Evolutionary conservation across 306 rosid species (phyloP), one percentile per base, ranked within the genome.

Genomic region (Sphenostylis stenocarpa): DNA sequence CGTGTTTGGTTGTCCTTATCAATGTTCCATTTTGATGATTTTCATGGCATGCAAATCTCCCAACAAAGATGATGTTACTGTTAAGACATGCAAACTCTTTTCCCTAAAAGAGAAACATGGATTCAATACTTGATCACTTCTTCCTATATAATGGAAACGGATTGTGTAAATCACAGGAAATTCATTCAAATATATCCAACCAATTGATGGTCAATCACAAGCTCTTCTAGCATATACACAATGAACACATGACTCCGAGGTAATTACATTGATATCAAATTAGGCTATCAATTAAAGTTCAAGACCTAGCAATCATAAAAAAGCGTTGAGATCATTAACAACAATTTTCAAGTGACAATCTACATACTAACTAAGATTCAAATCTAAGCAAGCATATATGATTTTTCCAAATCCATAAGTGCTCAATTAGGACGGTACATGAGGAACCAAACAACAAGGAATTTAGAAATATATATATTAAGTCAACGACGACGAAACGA

Each of bases 401-500:
- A 3, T 4, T 39, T n/a, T 77, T 62, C 39, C 33, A 45, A 26
- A n/a, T 52, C 51, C 33, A 24, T 2, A 68, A 56, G 29, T 29
- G 20, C 69, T 33, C 26, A n/a, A 66, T 24, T 10, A n/a, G 23
- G 67, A 28, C 47, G 15, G 16, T n/a, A 17, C 7, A n/a, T n/a
- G n/a, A n/a, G n/a, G n/a, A 26, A 26, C 28, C 28, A 26, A 26
- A 1, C 2, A 26, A 26, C 1, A 17, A 29, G 41, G 14, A 61
- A 64, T 56, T 47, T 38, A 55, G 39, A 43, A 61, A n/a, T n/a
- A 31, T 44, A 58, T 73, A 49, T 9, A 53, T 52, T 16, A 13
- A 56, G 57, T 56, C 61, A 90, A 61, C 85, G 90, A 6, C 88
- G 90, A 13, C 85, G 88, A 66, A n/a, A 84, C 0, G 92, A 78